phyloP scores from a whole-genome alignment of 2,329 filamentous ascomycete species.

The Paraconiothyrium sp. region DNA sequence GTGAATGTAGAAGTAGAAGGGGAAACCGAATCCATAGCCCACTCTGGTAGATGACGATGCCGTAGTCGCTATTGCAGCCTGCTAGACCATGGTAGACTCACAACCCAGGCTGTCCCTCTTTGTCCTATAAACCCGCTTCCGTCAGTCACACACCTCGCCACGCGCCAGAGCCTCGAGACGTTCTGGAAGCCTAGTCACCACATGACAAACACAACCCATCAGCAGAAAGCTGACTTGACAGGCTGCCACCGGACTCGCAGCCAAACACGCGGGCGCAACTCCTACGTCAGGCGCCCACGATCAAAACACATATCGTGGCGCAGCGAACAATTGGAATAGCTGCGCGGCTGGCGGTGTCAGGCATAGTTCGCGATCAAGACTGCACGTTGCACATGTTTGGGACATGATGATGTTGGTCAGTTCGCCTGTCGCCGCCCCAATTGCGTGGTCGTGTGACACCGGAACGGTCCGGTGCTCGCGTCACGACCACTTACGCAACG shows the following conservation, averaged over 20 bases:
- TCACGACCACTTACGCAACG: background rate
- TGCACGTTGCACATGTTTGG: background rate
- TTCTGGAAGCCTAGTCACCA: background rate
- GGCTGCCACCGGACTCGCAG: background rate
- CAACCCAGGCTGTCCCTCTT: background rate
- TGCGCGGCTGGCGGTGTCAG: background rate
- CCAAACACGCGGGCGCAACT: background rate
- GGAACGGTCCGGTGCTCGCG: slow-evolving; percentile 6
- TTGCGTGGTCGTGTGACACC: slow-evolving; percentile 3
- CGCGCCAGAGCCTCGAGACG: background rate
- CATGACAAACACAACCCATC: background rate
- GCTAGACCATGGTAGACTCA: background rate
- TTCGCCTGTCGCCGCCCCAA: background rate
- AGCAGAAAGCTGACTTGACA: background rate
- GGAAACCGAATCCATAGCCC: background rate
- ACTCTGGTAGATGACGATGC: background rate
- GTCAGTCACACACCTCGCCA: background rate
- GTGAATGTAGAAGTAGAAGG: background rate
- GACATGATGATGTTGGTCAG: background rate
- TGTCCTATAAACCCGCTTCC: background rate
- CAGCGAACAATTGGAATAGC: background rate
- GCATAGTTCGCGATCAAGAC: background rate
- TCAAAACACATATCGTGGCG: background rate
- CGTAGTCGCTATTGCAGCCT: background rate
- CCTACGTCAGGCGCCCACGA: background rate